phyloP scores from a whole-genome alignment of 192 early-diverging fungal species.

The Mortierella alpina region DNA sequence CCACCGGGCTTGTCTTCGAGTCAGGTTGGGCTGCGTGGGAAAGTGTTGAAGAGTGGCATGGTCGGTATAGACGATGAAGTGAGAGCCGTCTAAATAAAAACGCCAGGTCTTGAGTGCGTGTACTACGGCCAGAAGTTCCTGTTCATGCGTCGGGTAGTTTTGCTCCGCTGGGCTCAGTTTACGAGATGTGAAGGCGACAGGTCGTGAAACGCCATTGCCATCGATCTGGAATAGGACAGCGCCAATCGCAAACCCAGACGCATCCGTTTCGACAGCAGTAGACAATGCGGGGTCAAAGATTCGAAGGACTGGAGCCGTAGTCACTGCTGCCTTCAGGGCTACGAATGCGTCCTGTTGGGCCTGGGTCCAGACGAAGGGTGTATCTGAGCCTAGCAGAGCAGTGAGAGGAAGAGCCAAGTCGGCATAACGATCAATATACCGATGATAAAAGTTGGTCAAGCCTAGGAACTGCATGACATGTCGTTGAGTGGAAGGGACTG shows the following conservation, averaged over 20 bases:
- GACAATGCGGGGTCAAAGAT: no score
- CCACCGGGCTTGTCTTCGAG: conserved; percentile 22
- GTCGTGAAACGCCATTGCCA: no score
- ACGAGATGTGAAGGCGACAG: no score
- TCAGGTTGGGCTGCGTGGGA: conserved; percentile 40
- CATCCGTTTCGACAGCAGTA: no score
- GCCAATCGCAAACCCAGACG: no score
- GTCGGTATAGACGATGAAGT: conserved; percentile 48
- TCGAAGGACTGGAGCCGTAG: no score
- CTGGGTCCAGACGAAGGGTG: not conserved
- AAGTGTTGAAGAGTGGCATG: conserved; percentile 55
- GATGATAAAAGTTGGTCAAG: conserved; percentile 5
- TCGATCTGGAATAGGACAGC: no score
- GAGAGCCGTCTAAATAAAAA: conserved; percentile 32
- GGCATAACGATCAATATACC: conserved; percentile 2
- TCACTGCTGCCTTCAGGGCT: no score
- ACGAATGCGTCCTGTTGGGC: conserved; percentile 16
- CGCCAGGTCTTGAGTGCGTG: conserved; percentile 50
- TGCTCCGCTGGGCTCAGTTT: no score
- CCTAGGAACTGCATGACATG: conserved; percentile 49
- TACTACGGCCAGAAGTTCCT: conserved; percentile 53
- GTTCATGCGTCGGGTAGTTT: conserved; percentile 39
- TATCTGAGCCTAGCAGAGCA: conserved; percentile 1
- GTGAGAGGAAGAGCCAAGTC: conserved; percentile 5
- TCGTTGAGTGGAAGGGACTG: not conserved